These are phyloP conservation scores for Neurospora discreta DNA, from an alignment of 495 filamentous ascomycete species.

Conservation along the genomic window DNA sequence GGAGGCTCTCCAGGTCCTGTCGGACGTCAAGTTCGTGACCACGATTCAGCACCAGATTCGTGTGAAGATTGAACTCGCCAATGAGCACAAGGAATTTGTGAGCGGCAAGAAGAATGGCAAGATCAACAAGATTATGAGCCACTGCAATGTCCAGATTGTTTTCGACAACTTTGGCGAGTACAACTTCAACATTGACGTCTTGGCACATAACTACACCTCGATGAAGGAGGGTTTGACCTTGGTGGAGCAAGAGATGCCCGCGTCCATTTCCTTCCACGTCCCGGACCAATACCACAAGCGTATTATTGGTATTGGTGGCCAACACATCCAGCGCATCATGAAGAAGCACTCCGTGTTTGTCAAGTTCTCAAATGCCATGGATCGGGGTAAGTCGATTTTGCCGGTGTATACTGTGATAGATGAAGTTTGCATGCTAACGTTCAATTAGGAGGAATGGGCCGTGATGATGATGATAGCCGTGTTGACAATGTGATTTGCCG, in stretches of 20 bases:
- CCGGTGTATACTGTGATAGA: neutral
- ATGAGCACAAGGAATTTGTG: slow-evolving; percentile 99
- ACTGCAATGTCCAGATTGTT: slow-evolving; percentile 96
- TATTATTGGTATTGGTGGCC: slow-evolving; percentile 96
- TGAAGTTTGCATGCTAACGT: neutral
- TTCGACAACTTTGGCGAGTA: slow-evolving; percentile 99
- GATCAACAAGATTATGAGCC: slow-evolving; percentile 99
- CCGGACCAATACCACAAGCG: slow-evolving; percentile 99
- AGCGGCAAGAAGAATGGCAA: slow-evolving; percentile 99
- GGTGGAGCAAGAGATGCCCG: slow-evolving; percentile 98
- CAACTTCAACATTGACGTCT: slow-evolving; percentile 98
- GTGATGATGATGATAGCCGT: slow-evolving; percentile 94
- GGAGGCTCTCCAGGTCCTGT: slow-evolving; percentile 80
- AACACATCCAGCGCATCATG: slow-evolving; percentile 99
- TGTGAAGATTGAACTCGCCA: slow-evolving; percentile 96
- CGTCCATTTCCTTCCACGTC: slow-evolving; percentile 97
- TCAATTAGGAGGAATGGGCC: slow-evolving; percentile 51
- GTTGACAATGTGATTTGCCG: slow-evolving; percentile 99
- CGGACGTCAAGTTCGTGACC: slow-evolving; percentile 80
- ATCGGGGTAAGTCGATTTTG: slow-evolving; percentile 44
- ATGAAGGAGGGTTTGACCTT: slow-evolving; percentile 83
- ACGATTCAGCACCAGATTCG: slow-evolving; percentile 83
- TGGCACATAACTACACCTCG: slow-evolving; percentile 79
- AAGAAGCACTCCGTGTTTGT: slow-evolving; percentile 99
- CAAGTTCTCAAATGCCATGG: slow-evolving; percentile 99